phyloP scores from a whole-genome alignment of 208 protist genomes.

The Tetramitus jugosus region DNA sequence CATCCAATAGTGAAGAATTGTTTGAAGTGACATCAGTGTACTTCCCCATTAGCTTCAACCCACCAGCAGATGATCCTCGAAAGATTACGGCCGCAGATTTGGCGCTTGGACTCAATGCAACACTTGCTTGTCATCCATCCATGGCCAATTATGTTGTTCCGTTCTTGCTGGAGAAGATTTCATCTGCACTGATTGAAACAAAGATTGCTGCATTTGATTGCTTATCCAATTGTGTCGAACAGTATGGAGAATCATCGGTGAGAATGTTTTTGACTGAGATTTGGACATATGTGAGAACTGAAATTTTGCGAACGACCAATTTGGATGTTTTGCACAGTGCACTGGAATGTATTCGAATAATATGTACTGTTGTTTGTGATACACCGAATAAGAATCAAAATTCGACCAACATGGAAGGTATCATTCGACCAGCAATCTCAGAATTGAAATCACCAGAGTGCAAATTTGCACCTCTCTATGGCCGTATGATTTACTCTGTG shows the following conservation, averaged over 20 bases:
- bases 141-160: neutral
- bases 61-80: conserved; percentile 8
- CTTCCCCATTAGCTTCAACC: neutral
- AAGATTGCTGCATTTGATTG: neutral
- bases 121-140: neutral
- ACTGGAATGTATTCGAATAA: neutral
- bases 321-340: neutral
- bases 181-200: neutral
- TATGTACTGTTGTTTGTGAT: neutral
- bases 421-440: neutral
- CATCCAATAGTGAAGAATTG: neutral
- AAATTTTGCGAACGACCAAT: neutral
- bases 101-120: neutral
- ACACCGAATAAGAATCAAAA: neutral
- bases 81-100: neutral
- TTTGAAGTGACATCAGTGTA: conserved; percentile 2
- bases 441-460: neutral
- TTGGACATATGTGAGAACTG: neutral
- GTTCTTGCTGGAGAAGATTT: conserved; percentile 13
- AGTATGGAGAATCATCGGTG: neutral
- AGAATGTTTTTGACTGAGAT: neutral
- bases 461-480: neutral
- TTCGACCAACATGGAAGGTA: neutral
- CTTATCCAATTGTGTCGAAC: neutral
- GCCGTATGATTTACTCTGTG: neutral